Base-by-base conservation (phyloP, 179 eudicot genomes). In the Heliamphora pulchella region DNA sequence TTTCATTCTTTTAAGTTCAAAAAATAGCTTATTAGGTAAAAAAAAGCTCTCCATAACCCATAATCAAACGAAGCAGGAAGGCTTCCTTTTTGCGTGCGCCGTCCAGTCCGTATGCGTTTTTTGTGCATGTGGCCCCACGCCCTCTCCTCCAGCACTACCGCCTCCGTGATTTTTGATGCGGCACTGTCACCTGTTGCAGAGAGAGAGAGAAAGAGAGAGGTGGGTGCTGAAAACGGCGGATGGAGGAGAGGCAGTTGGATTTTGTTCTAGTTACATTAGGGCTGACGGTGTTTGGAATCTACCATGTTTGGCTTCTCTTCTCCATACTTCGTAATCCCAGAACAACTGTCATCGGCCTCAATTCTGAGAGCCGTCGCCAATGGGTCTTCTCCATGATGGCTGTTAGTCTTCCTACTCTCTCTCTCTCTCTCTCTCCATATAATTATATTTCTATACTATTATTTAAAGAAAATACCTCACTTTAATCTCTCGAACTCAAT, bases 351-450 rank as follows among this genome's bases (percentile, higher is more conserved):
- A 83, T 93, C 8, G 97, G 93, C 8, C 85, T 93, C 39, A 93
- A 92, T 73, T 77, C 91, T 10, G 83, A 84, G 76, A 86, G 90
- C 80, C 90, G 98, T 39, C 85, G 75, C 41, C 87, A 80, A 44
- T 93, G 98, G 97, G 92, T 88, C 63, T 82, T 63, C 81, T 84
- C 86, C 82, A 82, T 93, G 85, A 93, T 93, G 98, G 55, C 85
- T 51, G 97, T 92, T 18, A 83, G 93, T 83, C 15, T 50, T 81
- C 74, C 44, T 15, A n/a, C 14, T 58, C 68, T 72, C 66, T 31
- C 75, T 46, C n/a, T 8, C 15, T 58, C 5, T 22, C 43, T 47
- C 10, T 39, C 50, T 10, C 1, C 14, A 8, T 71, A 63, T 22
- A 44, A 18, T 3, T 44, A 41, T 41, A 68, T 41, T 7, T 15